These are phyloP conservation scores for Salix koriyanagi DNA, from an alignment of 345 rosid species.

Conservation along the genomic window DNA sequence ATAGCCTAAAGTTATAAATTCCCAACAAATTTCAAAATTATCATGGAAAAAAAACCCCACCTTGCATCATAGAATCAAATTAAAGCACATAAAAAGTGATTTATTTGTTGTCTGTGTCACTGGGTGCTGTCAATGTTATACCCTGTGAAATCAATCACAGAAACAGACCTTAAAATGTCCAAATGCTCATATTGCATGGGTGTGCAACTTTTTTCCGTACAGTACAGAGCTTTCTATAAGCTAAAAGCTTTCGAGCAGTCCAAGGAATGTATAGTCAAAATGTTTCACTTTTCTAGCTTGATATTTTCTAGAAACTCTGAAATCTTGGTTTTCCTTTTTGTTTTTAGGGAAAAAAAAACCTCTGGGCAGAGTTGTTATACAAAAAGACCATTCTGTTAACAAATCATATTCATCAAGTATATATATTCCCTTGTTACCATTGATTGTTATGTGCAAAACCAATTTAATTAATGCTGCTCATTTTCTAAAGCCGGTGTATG, in stretches of 20 bases:
- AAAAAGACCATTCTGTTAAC: background rate
- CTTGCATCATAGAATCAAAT: background rate
- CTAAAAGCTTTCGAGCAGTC: background rate
- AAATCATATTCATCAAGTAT: background rate
- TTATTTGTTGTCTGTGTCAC: background rate
- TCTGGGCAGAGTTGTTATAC: background rate
- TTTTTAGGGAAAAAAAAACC: background rate
- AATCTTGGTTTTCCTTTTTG: background rate
- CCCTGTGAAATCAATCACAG: background rate
- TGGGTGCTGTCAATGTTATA: background rate
- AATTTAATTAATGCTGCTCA: conserved; percentile 13
- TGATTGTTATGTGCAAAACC: background rate
- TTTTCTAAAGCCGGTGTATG: conserved; percentile 76
- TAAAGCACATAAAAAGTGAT: background rate
- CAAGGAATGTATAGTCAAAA: background rate
- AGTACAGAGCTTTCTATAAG: background rate
- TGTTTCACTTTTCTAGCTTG: background rate
- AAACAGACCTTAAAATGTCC: conserved; percentile 7
- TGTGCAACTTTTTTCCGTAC: background rate
- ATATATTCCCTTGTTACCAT: background rate
- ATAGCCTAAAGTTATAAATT: background rate
- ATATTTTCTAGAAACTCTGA: background rate
- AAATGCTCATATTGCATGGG: background rate
- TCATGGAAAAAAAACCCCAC: background rate
- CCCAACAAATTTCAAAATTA: background rate